Conservation (phyloP, 306 rosid species). For the Parietaria judaica region DNA sequence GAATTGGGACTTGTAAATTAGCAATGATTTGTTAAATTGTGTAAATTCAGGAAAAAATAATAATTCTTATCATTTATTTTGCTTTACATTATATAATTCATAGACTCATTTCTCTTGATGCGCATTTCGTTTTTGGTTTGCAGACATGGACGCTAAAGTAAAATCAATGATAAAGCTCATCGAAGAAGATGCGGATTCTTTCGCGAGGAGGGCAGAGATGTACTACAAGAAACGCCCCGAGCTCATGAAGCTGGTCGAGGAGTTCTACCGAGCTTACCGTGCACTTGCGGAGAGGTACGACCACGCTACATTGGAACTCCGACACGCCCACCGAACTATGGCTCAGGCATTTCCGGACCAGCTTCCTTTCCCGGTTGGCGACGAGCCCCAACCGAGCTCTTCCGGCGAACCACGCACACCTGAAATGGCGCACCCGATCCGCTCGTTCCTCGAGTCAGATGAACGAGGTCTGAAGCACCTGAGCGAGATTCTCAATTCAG, state of each 20-base stretch:
- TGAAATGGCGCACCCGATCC: slow-evolving; percentile 43
- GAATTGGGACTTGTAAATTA: no score
- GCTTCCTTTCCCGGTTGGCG: slow-evolving; percentile 44
- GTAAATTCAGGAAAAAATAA: no score
- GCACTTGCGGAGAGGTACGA: slow-evolving; percentile 97
- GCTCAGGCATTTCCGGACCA: slow-evolving; percentile 89
- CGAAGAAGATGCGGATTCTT: slow-evolving; percentile 99
- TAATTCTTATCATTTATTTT: no score
- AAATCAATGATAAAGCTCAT: slow-evolving; percentile 97
- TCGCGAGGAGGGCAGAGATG: slow-evolving; percentile 99
- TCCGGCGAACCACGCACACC: slow-evolving; percentile 45
- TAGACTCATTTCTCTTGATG: no score
- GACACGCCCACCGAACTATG: slow-evolving; percentile 91
- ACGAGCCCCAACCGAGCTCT: slow-evolving; percentile 57
- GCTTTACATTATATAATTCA: no score
- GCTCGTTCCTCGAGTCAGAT: slow-evolving; percentile 40
- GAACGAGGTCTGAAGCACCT: slow-evolving; percentile 76
- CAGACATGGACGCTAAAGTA: slow-evolving; percentile 97
- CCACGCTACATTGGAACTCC: slow-evolving; percentile 93
- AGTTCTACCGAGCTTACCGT: slow-evolving; percentile 97
- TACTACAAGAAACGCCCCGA: slow-evolving; percentile 98
- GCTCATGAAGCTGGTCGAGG: slow-evolving; percentile 93
- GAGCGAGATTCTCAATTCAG: slow-evolving; percentile 36
- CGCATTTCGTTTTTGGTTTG: slow-evolving; percentile 1
- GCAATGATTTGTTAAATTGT: no score